These are phyloP conservation scores for Mortierella sp. DNA, from an alignment of 371 early-diverging fungal genomes.

Conservation along the genomic window DNA sequence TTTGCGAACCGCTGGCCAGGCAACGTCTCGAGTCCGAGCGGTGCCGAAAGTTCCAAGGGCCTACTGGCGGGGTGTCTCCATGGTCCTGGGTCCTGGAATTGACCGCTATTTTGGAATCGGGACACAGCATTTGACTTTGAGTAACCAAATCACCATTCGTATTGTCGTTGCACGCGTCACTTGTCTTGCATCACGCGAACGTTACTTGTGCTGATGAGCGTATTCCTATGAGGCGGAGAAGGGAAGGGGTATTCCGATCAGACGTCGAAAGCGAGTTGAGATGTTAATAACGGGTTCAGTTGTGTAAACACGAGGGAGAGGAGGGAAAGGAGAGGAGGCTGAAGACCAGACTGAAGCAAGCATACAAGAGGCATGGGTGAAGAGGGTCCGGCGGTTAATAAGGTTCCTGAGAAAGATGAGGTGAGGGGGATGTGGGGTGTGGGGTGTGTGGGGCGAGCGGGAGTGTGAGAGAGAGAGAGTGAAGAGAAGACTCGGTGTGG, in stretches of 20 bases:
- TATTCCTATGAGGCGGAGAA: too few relatives aligned
- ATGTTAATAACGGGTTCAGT: too few relatives aligned
- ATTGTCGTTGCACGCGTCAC: neutral
- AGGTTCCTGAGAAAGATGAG: neutral
- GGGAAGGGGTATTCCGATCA: too few relatives aligned
- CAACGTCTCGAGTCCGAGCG: conserved; percentile 75
- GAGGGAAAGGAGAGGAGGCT: neutral
- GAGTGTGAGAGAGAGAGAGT: neutral
- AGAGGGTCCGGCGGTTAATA: too few relatives aligned
- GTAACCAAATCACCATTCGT: neutral
- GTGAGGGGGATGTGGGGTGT: neutral
- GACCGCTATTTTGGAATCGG: conserved; percentile 57
- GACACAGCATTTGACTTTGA: too few relatives aligned
- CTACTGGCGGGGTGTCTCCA: conserved; percentile 77
- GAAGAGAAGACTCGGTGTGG: neutral
- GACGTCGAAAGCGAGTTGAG: neutral
- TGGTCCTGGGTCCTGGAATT: conserved; percentile 80
- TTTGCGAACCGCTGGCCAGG: conserved; percentile 74
- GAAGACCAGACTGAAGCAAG: neutral
- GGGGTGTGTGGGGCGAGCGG: neutral
- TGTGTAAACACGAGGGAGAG: too few relatives aligned
- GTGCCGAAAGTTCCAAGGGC: conserved; percentile 57
- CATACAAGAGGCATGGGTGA: conserved; percentile 21
- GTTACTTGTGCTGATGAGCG: conserved; percentile 79
- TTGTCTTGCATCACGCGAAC: neutral